These are phyloP conservation scores for Colletotrichum trifolii DNA, from an alignment of 2,329 filamentous ascomycete genomes.

Conservation along the genomic window DNA sequence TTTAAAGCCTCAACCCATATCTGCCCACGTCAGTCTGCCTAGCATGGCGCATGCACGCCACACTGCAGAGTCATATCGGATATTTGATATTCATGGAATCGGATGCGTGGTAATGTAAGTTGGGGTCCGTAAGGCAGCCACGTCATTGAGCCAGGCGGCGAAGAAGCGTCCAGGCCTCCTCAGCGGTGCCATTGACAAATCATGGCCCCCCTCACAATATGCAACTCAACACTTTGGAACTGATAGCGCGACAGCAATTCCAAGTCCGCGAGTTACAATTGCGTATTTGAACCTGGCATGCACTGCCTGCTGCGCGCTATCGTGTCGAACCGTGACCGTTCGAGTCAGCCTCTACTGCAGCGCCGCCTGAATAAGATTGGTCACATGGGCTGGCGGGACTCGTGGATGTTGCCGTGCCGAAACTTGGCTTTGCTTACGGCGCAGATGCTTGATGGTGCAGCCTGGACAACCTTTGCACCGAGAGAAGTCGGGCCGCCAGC, in stretches of 20 bases:
- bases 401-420: too few species aligned
- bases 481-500: too few species aligned
- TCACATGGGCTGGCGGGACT: too few species aligned
- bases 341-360: too few species aligned
- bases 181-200: background rate
- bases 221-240: slow-evolving; percentile 5
- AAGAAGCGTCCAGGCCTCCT: background rate
- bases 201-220: background rate
- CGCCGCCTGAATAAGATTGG: too few species aligned
- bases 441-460: too few species aligned
- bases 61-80: background rate
- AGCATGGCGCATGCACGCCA: background rate
- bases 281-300: background rate
- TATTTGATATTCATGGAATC: background rate
- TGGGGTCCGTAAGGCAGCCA: slow-evolving; percentile 4
- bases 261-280: background rate
- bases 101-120: background rate
- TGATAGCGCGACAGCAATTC: background rate
- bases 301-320: background rate
- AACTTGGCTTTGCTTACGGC: too few species aligned
- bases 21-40: background rate
- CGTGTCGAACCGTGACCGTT: too few species aligned
- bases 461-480: too few species aligned
- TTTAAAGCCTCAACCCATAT: background rate
- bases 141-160: slow-evolving; percentile 1